phyloP scores from a whole-genome alignment of 345 rosid species.

The Brassica cretica region DNA sequence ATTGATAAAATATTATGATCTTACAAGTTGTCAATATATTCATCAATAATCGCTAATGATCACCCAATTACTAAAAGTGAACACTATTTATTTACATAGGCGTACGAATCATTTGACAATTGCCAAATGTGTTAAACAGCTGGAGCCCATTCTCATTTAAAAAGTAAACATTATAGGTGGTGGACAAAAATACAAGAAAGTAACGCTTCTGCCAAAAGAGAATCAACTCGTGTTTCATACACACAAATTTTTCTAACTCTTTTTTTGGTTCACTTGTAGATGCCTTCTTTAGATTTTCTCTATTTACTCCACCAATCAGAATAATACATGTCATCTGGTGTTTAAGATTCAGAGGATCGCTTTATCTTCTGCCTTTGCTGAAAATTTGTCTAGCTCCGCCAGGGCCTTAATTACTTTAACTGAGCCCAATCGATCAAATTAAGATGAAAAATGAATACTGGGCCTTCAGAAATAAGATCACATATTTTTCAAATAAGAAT shows the following conservation, averaged over 20 bases:
- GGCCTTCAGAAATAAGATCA: neutral
- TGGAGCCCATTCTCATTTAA: conserved; percentile 37
- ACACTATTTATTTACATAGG: neutral
- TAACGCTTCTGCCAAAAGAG: conserved; percentile 36
- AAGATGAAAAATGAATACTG: neutral
- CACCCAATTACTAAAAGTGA: conserved; percentile 6
- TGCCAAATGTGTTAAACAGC: conserved; percentile 41
- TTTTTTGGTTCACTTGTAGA: neutral
- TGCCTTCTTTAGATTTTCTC: conserved; percentile 27
- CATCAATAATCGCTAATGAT: conserved; percentile 16
- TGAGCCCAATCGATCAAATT: neutral
- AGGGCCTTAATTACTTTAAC: neutral
- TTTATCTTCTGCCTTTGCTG: conserved; percentile 14
- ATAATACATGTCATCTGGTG: conserved; percentile 12
- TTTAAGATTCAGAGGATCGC: neutral
- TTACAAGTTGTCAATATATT: neutral
- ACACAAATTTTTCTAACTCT: neutral
- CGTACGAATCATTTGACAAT: conserved; percentile 35
- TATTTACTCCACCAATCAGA: conserved; percentile 18
- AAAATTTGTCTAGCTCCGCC: neutral
- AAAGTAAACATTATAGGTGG: neutral
- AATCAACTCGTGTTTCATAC: conserved; percentile 36
- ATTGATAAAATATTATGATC: neutral
- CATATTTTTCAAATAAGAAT: neutral
- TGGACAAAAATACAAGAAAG: conserved; percentile 36